Conservation (phyloP, 2,329 filamentous ascomycete genomes). For the Torrubiella hemipterigena region DNA sequence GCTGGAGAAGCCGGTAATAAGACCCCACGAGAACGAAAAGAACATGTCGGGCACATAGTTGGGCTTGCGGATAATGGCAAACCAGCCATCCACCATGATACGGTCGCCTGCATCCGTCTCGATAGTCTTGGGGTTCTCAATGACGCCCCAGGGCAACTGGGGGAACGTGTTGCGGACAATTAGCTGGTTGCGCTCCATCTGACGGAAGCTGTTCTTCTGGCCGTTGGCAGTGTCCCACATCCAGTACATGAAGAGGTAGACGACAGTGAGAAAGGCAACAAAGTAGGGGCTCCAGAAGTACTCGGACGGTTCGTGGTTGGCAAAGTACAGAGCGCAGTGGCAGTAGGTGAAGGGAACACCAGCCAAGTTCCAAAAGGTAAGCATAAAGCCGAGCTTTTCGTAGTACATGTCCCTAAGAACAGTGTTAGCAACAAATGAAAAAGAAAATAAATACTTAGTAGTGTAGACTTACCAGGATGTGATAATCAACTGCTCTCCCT, state of each 20-base stretch:
- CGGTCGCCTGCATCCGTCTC: conserved; percentile 55
- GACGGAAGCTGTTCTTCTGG: conserved; percentile 86
- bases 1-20: conserved; percentile 42
- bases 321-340: conserved; percentile 83
- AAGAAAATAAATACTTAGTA: background rate
- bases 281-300: conserved; percentile 66
- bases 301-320: conserved; percentile 64
- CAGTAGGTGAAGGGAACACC: conserved; percentile 85
- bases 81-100: conserved; percentile 79
- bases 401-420: conserved; percentile 72
- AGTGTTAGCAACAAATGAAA: background rate
- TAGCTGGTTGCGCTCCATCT: conserved; percentile 60
- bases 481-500: conserved; percentile 83
- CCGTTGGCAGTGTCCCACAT: conserved; percentile 86
- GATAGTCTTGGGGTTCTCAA: conserved; percentile 73
- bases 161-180: conserved; percentile 71
- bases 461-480: conserved; percentile 52
- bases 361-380: conserved; percentile 94
- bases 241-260: conserved; percentile 76
- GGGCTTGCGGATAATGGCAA: conserved; percentile 55
- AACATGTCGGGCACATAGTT: conserved; percentile 36
- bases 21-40: conserved; percentile 37
- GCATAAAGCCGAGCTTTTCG: conserved; percentile 94
- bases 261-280: conserved; percentile 49
- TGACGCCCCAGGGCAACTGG: conserved; percentile 74